Percentiles rank a stretch among this genome's conserved stretches.
These are phyloP conservation scores for Durio zibethinus DNA, from an alignment of 345 rosid species.

Conservation along the genomic window DNA sequence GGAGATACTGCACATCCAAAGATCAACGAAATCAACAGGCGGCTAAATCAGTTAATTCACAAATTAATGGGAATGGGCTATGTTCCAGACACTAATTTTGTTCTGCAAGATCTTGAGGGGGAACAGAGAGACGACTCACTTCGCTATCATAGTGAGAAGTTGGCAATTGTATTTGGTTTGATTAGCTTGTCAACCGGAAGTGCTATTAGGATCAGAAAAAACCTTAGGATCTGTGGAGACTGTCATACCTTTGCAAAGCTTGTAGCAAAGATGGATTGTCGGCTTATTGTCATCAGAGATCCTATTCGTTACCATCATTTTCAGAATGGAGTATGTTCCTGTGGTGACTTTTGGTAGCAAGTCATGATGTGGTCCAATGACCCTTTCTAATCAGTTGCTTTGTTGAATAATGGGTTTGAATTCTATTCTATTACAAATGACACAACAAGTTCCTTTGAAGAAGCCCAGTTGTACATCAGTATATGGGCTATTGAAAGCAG, in stretches of 20 bases:
- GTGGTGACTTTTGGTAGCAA: conserved; percentile 53
- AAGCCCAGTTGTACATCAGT: not conserved
- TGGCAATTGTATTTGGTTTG: conserved; percentile 52
- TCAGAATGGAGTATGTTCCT: conserved; percentile 47
- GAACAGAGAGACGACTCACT: conserved; percentile 56
- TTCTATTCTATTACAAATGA: not conserved
- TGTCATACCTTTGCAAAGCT: conserved; percentile 55
- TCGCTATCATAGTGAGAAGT: conserved; percentile 53
- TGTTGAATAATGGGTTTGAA: not conserved
- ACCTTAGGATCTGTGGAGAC: conserved; percentile 56
- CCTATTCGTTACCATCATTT: conserved; percentile 60
- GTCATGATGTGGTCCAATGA: not conserved
- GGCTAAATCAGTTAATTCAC: conserved; percentile 31
- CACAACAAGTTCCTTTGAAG: not conserved
- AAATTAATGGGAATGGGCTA: conserved; percentile 44
- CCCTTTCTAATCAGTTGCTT: not conserved
- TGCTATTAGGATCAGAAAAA: conserved; percentile 54
- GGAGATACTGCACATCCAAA: conserved; percentile 55
- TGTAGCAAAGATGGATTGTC: conserved; percentile 39
- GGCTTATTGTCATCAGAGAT: conserved; percentile 46
- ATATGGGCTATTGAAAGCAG: not conserved
- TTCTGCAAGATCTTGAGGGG: conserved; percentile 54
- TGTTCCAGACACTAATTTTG: conserved; percentile 51
- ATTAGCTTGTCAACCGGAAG: conserved; percentile 32
- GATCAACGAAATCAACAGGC: conserved; percentile 32